Base-by-base conservation (phyloP, 768 basidiomycete genomes). In the Neoboletus brunneissimus region DNA sequence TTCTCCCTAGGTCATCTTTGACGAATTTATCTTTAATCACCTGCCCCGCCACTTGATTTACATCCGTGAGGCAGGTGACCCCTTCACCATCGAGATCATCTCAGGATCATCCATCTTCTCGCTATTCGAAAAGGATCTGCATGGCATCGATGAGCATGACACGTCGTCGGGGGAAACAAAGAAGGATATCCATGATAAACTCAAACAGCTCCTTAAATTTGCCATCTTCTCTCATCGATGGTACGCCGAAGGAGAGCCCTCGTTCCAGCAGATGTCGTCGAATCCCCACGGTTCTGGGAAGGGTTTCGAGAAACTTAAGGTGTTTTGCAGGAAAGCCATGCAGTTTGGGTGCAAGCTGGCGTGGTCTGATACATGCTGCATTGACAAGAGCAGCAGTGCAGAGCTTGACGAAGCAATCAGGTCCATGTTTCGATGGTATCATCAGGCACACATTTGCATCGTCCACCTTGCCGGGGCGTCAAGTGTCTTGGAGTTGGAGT, bases 401-500 rank as follows among this genome's bases (percentile, higher is more conserved):
- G 61, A 58, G 12, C 60, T 62, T 15, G 61, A 63, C 37, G 61
- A 62, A 12, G 56, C 60, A 3, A 58, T 63, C 34, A 51, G 61
- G 37, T 62, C 61, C 2, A 62, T 62, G 61, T 62, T 58, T 32
- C 56, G 61, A 16, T 63, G 61, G 61, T 62, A 62, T 38, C 56
- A 51, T 6, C 42, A 45, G 6, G 56, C 61, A 15, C 41, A 52
- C 23, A 29, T 63, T 5, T 63, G 62, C 52, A 51, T 64, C 31
- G 52, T 64, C 1, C 58, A 60, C 31, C 58, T 63, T 8, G 37
- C 65, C 5, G 51, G 51, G 4, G 22, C 61, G 3, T 43, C 38
- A 4, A 50, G 40, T 41, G 16, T 57, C n/a, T n/a, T 7, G 11
- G 48, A 27, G 23, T 40, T 18, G 46, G 50, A 44, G 10, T 32